Evolutionary conservation across 345 rosid genomes (phyloP).

Genomic region (Lumnitzera littorea): DNA sequence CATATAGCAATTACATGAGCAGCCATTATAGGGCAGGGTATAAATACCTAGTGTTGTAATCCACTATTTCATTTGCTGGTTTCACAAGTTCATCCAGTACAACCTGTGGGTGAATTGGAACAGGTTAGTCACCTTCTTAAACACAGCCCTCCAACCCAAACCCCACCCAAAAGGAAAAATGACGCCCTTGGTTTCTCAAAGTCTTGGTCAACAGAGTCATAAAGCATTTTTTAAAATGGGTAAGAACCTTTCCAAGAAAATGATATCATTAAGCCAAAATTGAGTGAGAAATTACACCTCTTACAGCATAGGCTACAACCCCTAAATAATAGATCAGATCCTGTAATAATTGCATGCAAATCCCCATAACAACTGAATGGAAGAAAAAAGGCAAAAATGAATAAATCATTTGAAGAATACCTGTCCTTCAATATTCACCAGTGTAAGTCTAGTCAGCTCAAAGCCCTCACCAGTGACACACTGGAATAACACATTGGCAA

Average conservation of each 20-base stretch:
- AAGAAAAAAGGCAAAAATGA: neutral
- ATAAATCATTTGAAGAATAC: constrained; percentile 21
- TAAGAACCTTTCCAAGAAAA: no score
- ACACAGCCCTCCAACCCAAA: no score
- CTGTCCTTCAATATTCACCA: constrained; percentile 82
- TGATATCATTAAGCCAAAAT: no score
- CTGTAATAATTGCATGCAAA: no score
- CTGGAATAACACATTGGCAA: constrained; percentile 23
- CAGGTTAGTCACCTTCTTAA: neutral
- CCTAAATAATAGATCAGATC: no score
- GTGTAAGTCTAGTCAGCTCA: constrained; percentile 83
- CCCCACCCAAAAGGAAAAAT: no score
- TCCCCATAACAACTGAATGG: no score
- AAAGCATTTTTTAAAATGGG: no score
- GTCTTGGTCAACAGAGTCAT: no score
- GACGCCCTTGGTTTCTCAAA: no score
- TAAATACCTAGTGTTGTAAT: constrained; percentile 82
- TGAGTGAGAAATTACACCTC: no score
- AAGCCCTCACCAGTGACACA: constrained; percentile 79
- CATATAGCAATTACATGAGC: neutral
- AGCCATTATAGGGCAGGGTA: neutral
- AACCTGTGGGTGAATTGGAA: constrained; percentile 41
- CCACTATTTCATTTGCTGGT: constrained; percentile 65
- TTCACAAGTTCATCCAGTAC: constrained; percentile 83
- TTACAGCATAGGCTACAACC: no score